phyloP scores from a whole-genome alignment of 78 protist species.

The Mastigamoeba balamuthi region DNA sequence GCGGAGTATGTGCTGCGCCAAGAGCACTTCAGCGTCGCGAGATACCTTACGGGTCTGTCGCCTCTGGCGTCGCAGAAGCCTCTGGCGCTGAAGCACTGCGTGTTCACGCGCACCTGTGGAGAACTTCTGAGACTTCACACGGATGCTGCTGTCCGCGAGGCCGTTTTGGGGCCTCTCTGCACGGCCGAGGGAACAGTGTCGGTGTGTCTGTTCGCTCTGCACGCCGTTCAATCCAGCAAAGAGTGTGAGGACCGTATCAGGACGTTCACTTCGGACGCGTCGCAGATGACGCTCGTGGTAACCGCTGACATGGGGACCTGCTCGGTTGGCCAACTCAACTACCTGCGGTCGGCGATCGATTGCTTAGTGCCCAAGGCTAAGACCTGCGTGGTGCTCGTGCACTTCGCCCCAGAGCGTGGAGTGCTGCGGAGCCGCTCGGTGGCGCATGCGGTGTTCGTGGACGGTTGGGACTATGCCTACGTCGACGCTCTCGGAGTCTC shows the following conservation, averaged over 20 bases:
- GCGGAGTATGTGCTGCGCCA: background rate
- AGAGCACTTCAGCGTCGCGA: background rate
- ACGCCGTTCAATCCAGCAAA: background rate
- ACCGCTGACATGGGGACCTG: background rate
- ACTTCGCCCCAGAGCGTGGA: background rate
- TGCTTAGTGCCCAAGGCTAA: background rate
- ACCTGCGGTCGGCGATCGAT: background rate
- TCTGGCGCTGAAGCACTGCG: background rate
- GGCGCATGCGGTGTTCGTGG: background rate
- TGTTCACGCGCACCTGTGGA: constrained; percentile 1
- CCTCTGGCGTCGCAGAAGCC: no score
- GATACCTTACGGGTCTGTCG: background rate
- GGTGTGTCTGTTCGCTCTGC: background rate
- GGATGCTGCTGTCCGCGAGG: background rate
- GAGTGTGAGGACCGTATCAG: background rate
- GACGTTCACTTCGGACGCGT: background rate
- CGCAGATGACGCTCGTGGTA: background rate
- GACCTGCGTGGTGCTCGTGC: background rate
- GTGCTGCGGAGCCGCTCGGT: background rate
- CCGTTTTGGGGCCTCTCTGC: background rate
- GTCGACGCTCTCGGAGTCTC: background rate
- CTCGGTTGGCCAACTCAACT: background rate
- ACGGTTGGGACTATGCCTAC: background rate
- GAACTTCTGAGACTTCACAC: background rate
- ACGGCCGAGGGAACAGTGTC: background rate